These are phyloP conservation scores for Chenopodium quinoa DNA, from an alignment of 148 eudicot genomes.

Conservation along the genomic window DNA sequence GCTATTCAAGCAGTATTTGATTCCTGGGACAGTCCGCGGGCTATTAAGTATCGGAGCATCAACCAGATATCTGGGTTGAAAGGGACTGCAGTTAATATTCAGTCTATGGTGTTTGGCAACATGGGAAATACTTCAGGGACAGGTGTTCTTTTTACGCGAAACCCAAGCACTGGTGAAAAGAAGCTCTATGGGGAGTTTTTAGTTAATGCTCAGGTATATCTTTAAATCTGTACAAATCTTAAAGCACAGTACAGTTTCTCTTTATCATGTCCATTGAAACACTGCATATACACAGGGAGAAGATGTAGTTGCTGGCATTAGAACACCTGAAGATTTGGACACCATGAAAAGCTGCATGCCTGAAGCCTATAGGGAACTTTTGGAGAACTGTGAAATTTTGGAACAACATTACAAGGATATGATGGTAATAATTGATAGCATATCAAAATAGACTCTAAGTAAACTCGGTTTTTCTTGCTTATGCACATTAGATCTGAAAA, in stretches of 20 bases:
- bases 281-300: conserved; percentile 58
- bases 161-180: conserved; percentile 96
- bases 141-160: conserved; percentile 94
- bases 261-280: neutral
- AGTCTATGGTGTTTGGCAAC: conserved; percentile 96
- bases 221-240: neutral
- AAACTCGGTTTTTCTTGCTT: too few species aligned
- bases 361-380: conserved; percentile 88
- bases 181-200: conserved; percentile 95
- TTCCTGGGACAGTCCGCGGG: conserved; percentile 97
- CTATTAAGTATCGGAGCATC: conserved; percentile 77
- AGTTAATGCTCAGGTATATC: conserved; percentile 85
- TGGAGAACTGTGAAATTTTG: conserved; percentile 90
- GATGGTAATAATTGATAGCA: conserved; percentile 57
- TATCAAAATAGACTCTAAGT: too few species aligned
- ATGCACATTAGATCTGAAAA: too few species aligned
- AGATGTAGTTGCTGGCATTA: conserved; percentile 96
- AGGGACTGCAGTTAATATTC: conserved; percentile 98
- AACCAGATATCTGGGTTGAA: conserved; percentile 86
- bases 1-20: conserved; percentile 89
- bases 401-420: conserved; percentile 96
- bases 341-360: conserved; percentile 89
- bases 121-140: conserved; percentile 99
- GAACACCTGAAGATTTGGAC: conserved; percentile 91
- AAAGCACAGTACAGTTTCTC: neutral